These are phyloP conservation scores for Microascus cirrosus DNA, from an alignment of 2,329 filamentous ascomycete species.

Conservation along the genomic window DNA sequence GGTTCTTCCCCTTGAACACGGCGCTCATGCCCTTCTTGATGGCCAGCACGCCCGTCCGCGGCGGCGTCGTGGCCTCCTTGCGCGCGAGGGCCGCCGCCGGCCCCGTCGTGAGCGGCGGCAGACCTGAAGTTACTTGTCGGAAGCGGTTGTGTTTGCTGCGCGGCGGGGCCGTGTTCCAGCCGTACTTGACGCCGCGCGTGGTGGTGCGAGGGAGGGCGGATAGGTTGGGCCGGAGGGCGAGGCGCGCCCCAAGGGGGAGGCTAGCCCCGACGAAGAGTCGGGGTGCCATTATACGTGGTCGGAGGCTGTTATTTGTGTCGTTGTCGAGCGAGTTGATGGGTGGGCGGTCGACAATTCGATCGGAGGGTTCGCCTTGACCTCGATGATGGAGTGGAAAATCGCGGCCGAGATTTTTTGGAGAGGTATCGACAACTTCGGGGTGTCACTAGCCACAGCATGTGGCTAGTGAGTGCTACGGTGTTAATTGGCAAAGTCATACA, in stretches of 20 bases:
- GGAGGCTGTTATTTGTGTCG: background rate
- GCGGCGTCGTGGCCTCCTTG: slow-evolving; percentile 44
- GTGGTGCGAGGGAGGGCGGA: slow-evolving; percentile 23
- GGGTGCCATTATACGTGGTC: slow-evolving; percentile 27
- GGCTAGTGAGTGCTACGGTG: background rate
- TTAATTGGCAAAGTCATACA: background rate
- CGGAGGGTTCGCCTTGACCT: background rate
- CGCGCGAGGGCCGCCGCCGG: slow-evolving; percentile 51
- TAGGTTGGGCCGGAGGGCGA: slow-evolving; percentile 15
- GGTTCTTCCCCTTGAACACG: slow-evolving; percentile 67
- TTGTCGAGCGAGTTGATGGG: background rate
- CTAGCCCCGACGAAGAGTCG: slow-evolving; percentile 27
- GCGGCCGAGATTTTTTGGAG: background rate
- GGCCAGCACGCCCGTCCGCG: slow-evolving; percentile 72
- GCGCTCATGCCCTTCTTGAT: slow-evolving; percentile 96
- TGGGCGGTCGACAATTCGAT: background rate
- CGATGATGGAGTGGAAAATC: background rate
- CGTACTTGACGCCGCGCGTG: slow-evolving; percentile 42
- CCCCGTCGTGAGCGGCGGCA: slow-evolving; percentile 44
- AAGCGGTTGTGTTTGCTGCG: slow-evolving; percentile 45
- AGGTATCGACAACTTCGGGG: background rate
- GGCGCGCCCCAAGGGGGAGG: slow-evolving; percentile 14
- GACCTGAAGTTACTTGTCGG: slow-evolving; percentile 45
- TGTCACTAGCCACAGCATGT: background rate
- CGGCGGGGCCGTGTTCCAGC: slow-evolving; percentile 46